These are phyloP conservation scores for Candida coleopterorum DNA, from an alignment of 805 yeast genomes.

Conservation along the genomic window DNA sequence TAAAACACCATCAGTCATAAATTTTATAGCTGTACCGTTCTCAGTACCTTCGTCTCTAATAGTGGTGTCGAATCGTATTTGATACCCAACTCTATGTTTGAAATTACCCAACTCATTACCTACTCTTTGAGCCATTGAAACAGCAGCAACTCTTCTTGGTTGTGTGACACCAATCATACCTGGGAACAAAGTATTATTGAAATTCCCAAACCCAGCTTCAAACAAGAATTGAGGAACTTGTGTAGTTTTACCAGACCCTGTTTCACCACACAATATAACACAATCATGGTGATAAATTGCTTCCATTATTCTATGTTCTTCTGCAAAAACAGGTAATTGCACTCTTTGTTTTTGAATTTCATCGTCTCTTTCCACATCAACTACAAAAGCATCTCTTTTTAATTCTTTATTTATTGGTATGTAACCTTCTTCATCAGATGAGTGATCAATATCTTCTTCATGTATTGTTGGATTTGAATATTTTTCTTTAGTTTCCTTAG, in stretches of 20 bases:
- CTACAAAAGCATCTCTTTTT: constrained; percentile 60
- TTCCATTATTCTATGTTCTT: constrained; percentile 93
- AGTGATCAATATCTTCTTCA: constrained; percentile 68
- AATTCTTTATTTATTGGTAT: constrained; percentile 53
- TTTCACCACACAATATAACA: constrained; percentile 91
- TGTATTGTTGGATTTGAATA: constrained; percentile 50
- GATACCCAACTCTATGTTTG: constrained; percentile 68
- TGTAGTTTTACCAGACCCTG: constrained; percentile 98
- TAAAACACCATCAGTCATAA: constrained; percentile 94
- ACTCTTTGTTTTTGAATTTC: constrained; percentile 65
- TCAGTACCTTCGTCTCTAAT: constrained; percentile 44
- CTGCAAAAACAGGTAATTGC: constrained; percentile 81
- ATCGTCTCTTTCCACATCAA: constrained; percentile 59
- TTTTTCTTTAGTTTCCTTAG: constrained; percentile 40
- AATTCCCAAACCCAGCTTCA: constrained; percentile 86
- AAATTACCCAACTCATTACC: constrained; percentile 71
- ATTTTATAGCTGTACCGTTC: constrained; percentile 64
- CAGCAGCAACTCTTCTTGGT: constrained; percentile 92
- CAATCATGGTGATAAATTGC: constrained; percentile 90
- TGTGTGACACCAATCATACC: constrained; percentile 98
- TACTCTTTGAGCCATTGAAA: constrained; percentile 84
- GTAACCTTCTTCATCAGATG: constrained; percentile 56
- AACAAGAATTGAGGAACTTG: constrained; percentile 95
- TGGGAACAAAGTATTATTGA: constrained; percentile 50
- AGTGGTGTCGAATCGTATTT: constrained; percentile 74